Percentiles rank a stretch among this genome's conserved stretches.
phyloP scores from a whole-genome alignment of 345 rosid genomes.

The Populus euphratica region DNA sequence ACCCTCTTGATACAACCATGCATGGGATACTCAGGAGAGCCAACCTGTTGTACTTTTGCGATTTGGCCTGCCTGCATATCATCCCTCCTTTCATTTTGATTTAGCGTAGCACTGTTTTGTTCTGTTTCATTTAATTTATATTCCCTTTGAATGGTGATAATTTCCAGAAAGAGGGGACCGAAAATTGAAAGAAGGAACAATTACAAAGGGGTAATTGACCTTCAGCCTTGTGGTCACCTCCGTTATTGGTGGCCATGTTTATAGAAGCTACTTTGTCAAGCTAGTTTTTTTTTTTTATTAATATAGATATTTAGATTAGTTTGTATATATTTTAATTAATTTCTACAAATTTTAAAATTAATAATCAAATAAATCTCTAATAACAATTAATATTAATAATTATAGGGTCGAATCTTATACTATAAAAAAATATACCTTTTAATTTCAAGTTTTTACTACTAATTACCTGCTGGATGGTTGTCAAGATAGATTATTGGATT shows the following conservation, averaged over 20 bases:
- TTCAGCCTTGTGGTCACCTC: background rate
- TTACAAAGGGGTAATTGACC: background rate
- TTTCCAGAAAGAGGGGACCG: background rate
- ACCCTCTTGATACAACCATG: background rate
- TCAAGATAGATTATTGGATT: too few relatives aligned
- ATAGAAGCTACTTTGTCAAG: background rate
- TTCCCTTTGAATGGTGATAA: background rate
- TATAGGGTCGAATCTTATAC: fast-evolving
- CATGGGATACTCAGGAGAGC: background rate
- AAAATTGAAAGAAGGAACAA: background rate
- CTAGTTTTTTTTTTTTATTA: background rate
- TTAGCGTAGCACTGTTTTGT: background rate
- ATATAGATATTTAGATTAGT: too few relatives aligned
- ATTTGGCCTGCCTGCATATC: background rate
- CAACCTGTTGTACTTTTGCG: background rate
- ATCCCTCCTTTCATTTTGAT: background rate
- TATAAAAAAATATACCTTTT: fast-evolving
- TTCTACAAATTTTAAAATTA: fast-evolving
- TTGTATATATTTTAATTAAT: fast-evolving
- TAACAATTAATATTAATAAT: too few relatives aligned
- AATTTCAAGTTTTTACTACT: fast-evolving
- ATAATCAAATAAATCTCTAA: fast-evolving
- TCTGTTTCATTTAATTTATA: background rate
- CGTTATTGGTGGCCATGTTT: background rate
- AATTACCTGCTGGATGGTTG: fast-evolving